Evolutionary conservation across 495 filamentous ascomycete species (phyloP).

Genomic region (Penicillium salamii): DNA sequence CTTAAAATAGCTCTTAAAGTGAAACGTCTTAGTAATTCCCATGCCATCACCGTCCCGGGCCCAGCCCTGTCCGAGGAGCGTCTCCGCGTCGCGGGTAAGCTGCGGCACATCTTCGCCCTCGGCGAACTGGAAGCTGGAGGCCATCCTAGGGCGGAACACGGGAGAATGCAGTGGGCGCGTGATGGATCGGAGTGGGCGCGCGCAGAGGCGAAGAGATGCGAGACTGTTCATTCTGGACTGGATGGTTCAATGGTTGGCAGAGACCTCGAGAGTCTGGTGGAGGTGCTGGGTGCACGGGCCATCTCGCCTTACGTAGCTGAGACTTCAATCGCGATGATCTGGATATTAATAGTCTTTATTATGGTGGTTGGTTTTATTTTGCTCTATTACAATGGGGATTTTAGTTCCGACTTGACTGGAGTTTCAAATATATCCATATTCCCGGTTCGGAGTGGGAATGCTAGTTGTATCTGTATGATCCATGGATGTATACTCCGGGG

Average conservation of each 20-base stretch:
- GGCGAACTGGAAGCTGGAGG: slow-evolving; percentile 32
- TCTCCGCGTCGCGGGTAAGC: slow-evolving; percentile 19
- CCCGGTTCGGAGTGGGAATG: too few species aligned
- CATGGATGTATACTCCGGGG: too few species aligned
- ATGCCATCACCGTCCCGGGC: slow-evolving; percentile 34
- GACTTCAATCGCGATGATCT: background rate
- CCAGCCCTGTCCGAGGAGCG: slow-evolving; percentile 36
- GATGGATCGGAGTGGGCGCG: background rate
- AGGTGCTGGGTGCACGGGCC: slow-evolving; percentile 1
- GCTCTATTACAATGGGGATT: too few species aligned
- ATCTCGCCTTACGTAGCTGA: background rate
- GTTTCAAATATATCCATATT: too few species aligned
- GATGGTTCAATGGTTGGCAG: background rate
- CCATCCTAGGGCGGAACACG: slow-evolving; percentile 11
- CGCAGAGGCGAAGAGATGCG: background rate
- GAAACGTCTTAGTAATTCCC: slow-evolving; percentile 43
- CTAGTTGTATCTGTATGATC: too few species aligned
- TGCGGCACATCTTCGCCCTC: slow-evolving; percentile 33
- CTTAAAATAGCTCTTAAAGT: slow-evolving; percentile 47
- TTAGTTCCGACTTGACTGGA: too few species aligned
- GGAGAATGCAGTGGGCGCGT: background rate
- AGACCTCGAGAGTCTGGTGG: too few species aligned
- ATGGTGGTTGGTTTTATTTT: too few species aligned
- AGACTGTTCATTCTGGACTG: slow-evolving; percentile 1
- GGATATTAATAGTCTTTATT: too few species aligned